Base-by-base conservation (phyloP, 805 yeast species). In the Kregervanrija fluxuum region DNA sequence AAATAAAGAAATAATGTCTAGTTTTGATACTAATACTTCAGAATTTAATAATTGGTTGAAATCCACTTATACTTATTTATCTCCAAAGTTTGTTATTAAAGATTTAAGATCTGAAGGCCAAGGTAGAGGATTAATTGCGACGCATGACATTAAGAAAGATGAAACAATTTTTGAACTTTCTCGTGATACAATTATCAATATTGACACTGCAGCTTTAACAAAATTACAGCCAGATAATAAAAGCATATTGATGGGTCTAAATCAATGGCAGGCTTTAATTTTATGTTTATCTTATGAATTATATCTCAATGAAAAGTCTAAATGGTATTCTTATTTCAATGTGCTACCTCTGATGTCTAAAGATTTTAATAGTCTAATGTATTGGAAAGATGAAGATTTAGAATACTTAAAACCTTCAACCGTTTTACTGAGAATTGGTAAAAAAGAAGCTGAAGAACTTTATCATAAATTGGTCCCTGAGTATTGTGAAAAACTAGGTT, bases 211-310 rank as follows among this genome's bases (percentile, higher is more conserved):
- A 30, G 60, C 75, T 1, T 59, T 82, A 14, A 44, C 66, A 0
- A 37, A 53, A 10, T 60, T 67, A 12, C 17, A 30, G 9, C 68
- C 64, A 5, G 65, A 61, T 33, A 68, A 48, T 33, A 53, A 55
- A 32, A 68, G 60, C 2, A 57, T 68, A 1, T 55, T 81, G 39
- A 62, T 66, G 3, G 56, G 60, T 1, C 66, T 79, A 41, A 73
- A 72, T 41, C 83, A 80, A 38, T 91, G 98, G 98, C 84, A 85
- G 45, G 77, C 83, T 1, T 66, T 93, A 47, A 81, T 90, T 37
- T 57, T 87, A 35, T 71, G 81, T 13, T 68, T 91, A 50, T 65
- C 82, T 40, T 82, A 79, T 54, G 95, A 85, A 54, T 58, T 73
- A 41, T 67, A 69, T 41, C 53, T 73, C 32, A 70, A 71, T 4